Base-by-base conservation (phyloP, 148 eudicot species). In the Agrostemma githago region DNA sequence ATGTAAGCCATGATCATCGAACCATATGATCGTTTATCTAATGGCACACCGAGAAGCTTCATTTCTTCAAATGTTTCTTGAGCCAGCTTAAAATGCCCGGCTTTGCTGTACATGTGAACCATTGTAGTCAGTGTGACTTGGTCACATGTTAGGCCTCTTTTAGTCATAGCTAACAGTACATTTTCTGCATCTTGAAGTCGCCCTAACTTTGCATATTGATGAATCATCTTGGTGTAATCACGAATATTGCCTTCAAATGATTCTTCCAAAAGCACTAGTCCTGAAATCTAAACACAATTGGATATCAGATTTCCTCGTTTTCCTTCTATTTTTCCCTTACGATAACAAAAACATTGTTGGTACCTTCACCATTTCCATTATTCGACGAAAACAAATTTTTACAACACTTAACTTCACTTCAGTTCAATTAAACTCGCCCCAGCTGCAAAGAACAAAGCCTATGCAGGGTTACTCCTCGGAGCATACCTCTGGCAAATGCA, bases 1-100 rank as follows among this genome's bases (percentile, higher is more conserved):
- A 95, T 68, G 63, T 88, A 95, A 15, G 96, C 93, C 97, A 92
- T 95, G 83, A 95, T 83, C 89, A 95, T 95, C 9, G 99, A 85
- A 19, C 99, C 99, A 60, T 92, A 95, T 3, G 97, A 89, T 72
- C 92, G 88, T 69, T 68, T 87, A 82, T 95, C 97, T 60, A 90
- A 79, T 48, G 88, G 84, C 43, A 80, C 79, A 34, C 91, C 85
- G 17, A 88, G 92, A 74, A 87, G 77, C 79, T 84, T 90, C 96
- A 95, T 87, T 78, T 89, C 90, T 58, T 87, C 84, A 73, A 90
- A 92, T 20, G 80, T 73, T 38, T 86, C 83, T 83, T 92, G 89
- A 2, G 98, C 98, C 41, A 77, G 78, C 58, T 86, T 80, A 73
- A 90, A 83, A 69, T 86, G 87, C 14, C 96, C 91, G 38, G 91